Evolutionary conservation across 345 rosid genomes (phyloP), one percentile per base, ranked within the genome.

Genomic region (Toxicodendron radicans): DNA sequence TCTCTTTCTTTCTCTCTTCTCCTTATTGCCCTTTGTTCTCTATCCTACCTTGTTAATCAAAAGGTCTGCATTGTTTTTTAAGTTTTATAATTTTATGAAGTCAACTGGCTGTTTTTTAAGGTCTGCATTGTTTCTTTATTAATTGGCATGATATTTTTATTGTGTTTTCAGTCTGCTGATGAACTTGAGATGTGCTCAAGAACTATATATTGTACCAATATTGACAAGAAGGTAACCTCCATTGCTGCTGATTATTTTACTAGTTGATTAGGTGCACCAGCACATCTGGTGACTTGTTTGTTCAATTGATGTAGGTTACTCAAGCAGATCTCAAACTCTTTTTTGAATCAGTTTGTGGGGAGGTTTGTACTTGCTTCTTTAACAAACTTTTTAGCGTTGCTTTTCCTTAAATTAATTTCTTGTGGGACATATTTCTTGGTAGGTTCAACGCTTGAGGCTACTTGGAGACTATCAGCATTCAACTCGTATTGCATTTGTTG

Each of bases 181-280:
- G 99, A 96, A 76, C 95, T 97, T 0, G 99, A 96, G 87, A 93
- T 92, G 97, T 96, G 99, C 78, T 76, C 97, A 38, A 93, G 99
- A 82, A 96, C 99, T 79, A 86, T 96, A 72, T 96, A 96, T 75
- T 93, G 98, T 73, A 87, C 99, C 74, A 96, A 96, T 89, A 89
- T 96, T 71, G 99, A 96, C 89, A 90, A 87, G 80, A 87, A 86
- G 97, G 99, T 93, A 79, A 73, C 53, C 7, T 67, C 51, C 17
- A 58, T 45, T 11, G 27, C 57, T 21, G 27, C 68, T 20, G 24
- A 27, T 48, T 51, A 24, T 78, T 41, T 71, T 63, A 27, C 10
- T 17, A 73, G 73, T 53, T 58, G 38, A 8, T 48, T n/a, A 49
- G 18, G 68, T 54, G 68, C 48, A 30, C 24, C 35, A 16, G 67